Base-by-base conservation (phyloP, 1,284 basidiomycete species). In the Butyriboletus appendiculatus region DNA sequence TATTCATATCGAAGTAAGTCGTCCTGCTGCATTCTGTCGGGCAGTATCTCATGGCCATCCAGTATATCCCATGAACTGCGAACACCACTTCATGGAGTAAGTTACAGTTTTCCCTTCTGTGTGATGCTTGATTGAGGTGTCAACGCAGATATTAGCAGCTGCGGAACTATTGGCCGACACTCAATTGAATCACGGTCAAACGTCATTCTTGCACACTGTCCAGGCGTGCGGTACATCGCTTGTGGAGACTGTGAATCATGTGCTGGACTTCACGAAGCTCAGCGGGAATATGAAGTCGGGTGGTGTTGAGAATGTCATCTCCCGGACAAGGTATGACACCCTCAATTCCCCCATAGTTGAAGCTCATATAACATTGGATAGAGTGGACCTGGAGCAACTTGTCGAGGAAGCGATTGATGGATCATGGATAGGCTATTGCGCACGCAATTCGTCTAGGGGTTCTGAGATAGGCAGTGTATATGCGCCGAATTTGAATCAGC, bases 381-480 rank as follows among this genome's bases (percentile, higher is more conserved):
- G 90, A 57, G 89, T 94, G 52, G 90, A 98, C 70, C 74, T 98
- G 56, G 86, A 93, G 73, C 86, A 90, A 66, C 80, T 98, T 11
- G 84, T 97, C n/a, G 94, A 97, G 73, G 93, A 96, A 66, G 95
- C 94, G 1, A 89, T 96, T 28, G 95, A 98, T 65, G 94, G 94
- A 24, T 96, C 92, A 62, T 97, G 92, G 91, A 91, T 98, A 45
- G 95, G 96, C 8, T 88, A 94, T 66, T 85, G 91, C 43, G 94
- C 94, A 4, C 82, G 92, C 35, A 84, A 85, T 50, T 82, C 81
- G 55, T 75, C 77, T 51, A 78, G 80, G 58, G 81, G 86, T 59
- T 85, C 85, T 24, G 92, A 89, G 56, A 94, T 97, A 58, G 96
- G 96, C 22, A 94, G 90, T 62, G 89, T 96, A 30, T 98, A 98